Evolutionary conservation across 1,284 basidiomycete genomes (phyloP).

Genomic region (Inonotus hispidus): DNA sequence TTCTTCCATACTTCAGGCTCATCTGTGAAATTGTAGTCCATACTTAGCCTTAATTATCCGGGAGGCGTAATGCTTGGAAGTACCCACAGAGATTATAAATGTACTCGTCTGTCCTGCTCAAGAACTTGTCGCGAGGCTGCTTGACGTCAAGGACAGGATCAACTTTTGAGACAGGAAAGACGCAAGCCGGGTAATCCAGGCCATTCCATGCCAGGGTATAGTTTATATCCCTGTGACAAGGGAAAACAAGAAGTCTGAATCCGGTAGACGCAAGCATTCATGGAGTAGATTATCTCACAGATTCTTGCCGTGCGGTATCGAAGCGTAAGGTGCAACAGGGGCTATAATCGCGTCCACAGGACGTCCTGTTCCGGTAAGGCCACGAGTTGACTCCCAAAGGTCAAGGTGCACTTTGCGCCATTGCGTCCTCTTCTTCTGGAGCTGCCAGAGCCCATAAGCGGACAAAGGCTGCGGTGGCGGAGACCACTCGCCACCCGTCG

Average conservation of each 20-base stretch:
- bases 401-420: conserved; percentile 47
- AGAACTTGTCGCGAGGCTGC: conserved; percentile 37
- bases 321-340: conserved; percentile 47
- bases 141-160: conserved; percentile 45
- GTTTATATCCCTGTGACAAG: conserved; percentile 31
- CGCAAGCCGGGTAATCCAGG: conserved; percentile 61
- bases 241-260: too few species aligned
- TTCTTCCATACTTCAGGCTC: conserved; percentile 49
- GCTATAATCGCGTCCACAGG: conserved; percentile 61
- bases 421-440: conserved; percentile 40
- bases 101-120: conserved; percentile 40
- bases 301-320: conserved; percentile 49
- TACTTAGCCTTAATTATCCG: not conserved
- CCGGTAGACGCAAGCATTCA: conserved; percentile 16
- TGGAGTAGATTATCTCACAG: conserved; percentile 27
- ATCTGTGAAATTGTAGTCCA: conserved; percentile 35
- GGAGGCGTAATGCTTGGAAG: not conserved
- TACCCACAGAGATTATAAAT: conserved; percentile 53
- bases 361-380: conserved; percentile 49
- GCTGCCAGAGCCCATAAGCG: conserved; percentile 53
- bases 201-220: conserved; percentile 67
- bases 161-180: conserved; percentile 62
- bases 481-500: conserved; percentile 19
- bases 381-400: conserved; percentile 49
- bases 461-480: conserved; percentile 25